Evolutionary conservation across 352 stramenopile species (phyloP), one percentile per base, ranked within the genome.

Genomic region (Globisporangium viniferum): DNA sequence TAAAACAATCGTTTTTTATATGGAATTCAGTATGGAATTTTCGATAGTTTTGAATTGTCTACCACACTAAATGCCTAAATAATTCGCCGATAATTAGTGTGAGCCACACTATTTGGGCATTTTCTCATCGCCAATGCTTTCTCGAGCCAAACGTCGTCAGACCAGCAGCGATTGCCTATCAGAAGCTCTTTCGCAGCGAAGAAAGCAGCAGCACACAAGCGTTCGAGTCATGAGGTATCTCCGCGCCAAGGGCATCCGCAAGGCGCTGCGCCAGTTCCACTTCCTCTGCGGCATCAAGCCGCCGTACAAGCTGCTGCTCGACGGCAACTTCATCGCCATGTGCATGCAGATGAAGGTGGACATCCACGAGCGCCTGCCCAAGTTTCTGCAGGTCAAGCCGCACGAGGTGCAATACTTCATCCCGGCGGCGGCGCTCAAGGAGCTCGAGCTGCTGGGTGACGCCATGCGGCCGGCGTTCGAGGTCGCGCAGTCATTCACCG

Each of bases 321-420:
- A 95, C 69, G 85, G 85, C 63, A 95, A 95, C 81, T 95, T 95
- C 67, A 80, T 95, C 46, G 88, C 84, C 60, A 93, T 95, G 85
- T 94, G 86, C 71, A 65, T 90, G 56, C 84, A 95, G 74, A 94
- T 94, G 86, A 93, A 95, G 66, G 83, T 95, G 33, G 83, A 93
- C 71, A 70, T 94, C 31, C 79, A 75, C 24, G 85, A 90, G 72
- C 86, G 88, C 51, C 59, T 95, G 71, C 80, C 88, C 60, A 92
- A 92, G 71, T 90, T 93, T 61, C 71, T 95, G 48, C 88, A 95
- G 69, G 87, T 93, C 10, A 93, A 93, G 70, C 69, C 75, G 27
- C 73, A 88, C 73, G 80, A 94, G 44, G 76, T 77, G 69, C 81
- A 92, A 72, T 86, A 89, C 55, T 91, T 83, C 70, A 88, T 94